Conservation (phyloP, 441 rosid species). For the Adansonia rubrostipa region DNA sequence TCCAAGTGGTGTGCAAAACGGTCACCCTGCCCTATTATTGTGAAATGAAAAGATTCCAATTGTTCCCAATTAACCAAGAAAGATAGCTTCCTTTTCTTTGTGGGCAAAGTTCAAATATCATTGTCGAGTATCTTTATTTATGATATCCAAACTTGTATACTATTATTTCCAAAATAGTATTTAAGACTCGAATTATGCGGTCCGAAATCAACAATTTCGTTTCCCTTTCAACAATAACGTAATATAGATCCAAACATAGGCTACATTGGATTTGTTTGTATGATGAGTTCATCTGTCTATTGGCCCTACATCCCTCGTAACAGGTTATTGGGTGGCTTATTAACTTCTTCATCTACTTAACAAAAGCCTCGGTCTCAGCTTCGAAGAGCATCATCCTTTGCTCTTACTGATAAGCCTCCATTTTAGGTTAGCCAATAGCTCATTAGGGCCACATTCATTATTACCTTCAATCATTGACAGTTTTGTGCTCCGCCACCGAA, state of each 20-base stretch:
- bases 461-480: neutral
- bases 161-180: no score
- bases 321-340: neutral
- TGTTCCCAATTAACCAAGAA: slow-evolving; percentile 23
- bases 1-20: slow-evolving; percentile 47
- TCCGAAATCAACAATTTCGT: neutral
- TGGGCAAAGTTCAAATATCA: neutral
- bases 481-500: neutral
- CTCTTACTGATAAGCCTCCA: neutral
- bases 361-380: neutral
- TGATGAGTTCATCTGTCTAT: neutral
- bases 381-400: neutral
- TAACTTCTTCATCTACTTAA: neutral
- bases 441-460: neutral
- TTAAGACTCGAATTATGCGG: no score
- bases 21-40: slow-evolving; percentile 46
- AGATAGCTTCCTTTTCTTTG: neutral
- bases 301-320: neutral
- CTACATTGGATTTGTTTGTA: slow-evolving; percentile 2
- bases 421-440: neutral
- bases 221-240: no score
- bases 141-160: no score
- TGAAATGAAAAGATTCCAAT: slow-evolving; percentile 13
- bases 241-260: neutral
- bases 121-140: neutral